These are phyloP conservation scores for Letharia columbiana DNA, from an alignment of 495 filamentous ascomycete genomes.

Conservation along the genomic window DNA sequence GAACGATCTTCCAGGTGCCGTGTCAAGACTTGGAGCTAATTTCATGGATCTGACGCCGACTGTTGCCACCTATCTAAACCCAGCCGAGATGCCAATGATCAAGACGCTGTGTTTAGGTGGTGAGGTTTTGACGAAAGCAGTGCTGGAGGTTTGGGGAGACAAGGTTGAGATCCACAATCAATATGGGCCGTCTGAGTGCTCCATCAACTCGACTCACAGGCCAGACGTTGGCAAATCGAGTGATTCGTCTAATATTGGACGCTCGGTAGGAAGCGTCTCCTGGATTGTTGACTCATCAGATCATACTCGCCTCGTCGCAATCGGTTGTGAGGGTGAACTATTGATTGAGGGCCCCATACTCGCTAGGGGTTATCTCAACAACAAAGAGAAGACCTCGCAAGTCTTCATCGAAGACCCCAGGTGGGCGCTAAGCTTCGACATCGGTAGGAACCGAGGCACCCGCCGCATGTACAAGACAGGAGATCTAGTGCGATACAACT, in stretches of 20 bases:
- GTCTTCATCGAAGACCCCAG: slow-evolving; percentile 37
- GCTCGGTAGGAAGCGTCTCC: slow-evolving; percentile 37
- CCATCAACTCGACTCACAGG: slow-evolving; percentile 28
- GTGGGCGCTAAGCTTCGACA: slow-evolving; percentile 33
- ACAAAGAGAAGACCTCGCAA: slow-evolving; percentile 42
- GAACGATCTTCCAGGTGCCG: slow-evolving; percentile 40
- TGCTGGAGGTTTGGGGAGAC: slow-evolving; percentile 48
- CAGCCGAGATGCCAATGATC: slow-evolving; percentile 37
- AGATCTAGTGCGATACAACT: slow-evolving; percentile 28
- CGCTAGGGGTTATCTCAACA: slow-evolving; percentile 47
- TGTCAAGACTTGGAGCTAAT: slow-evolving; percentile 37
- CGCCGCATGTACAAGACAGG: slow-evolving; percentile 29
- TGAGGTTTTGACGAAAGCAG: slow-evolving; percentile 41
- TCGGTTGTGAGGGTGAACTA: slow-evolving; percentile 49
- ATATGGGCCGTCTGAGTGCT: slow-evolving; percentile 51
- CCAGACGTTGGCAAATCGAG: slow-evolving; percentile 1
- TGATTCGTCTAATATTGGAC: slow-evolving; percentile 42
- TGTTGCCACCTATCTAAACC: slow-evolving; percentile 43
- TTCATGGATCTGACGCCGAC: slow-evolving; percentile 41
- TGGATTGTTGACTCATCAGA: slow-evolving; percentile 50
- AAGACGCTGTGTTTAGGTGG: slow-evolving; percentile 39
- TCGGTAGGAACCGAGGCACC: slow-evolving; percentile 11
- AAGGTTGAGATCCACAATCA: slow-evolving; percentile 44
- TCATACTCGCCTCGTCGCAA: slow-evolving; percentile 38
- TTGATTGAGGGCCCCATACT: slow-evolving; percentile 42